These are phyloP conservation scores for Trypethelium eluteriae DNA, from an alignment of 495 filamentous ascomycete genomes.

Conservation along the genomic window DNA sequence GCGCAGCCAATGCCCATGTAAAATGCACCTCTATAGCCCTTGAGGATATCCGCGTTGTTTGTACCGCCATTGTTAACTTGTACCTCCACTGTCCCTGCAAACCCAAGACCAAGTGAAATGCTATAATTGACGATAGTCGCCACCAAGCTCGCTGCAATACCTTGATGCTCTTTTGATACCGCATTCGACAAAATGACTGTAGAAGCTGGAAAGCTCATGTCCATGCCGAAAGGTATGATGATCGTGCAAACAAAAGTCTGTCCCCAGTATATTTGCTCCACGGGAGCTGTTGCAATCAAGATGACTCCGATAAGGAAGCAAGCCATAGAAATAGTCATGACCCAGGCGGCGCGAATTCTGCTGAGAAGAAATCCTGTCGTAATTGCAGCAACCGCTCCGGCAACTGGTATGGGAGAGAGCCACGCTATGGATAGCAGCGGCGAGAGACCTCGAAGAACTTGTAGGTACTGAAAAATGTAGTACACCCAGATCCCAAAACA, in stretches of 20 bases:
- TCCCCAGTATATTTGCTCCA: conserved; percentile 50
- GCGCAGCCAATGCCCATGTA: conserved; percentile 52
- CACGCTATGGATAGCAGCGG: conserved; percentile 39
- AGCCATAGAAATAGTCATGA: conserved; percentile 47
- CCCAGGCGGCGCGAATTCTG: conserved; percentile 33
- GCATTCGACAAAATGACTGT: conserved; percentile 53
- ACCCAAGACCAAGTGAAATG: conserved; percentile 57
- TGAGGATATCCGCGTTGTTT: conserved; percentile 35
- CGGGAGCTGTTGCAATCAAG: conserved; percentile 42
- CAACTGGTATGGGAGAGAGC: conserved; percentile 34
- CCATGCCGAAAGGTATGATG: conserved; percentile 54
- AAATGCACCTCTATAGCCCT: conserved; percentile 49
- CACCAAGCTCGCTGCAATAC: conserved; percentile 55
- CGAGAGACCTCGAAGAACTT: conserved; percentile 30
- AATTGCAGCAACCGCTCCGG: conserved; percentile 39
- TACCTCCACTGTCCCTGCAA: conserved; percentile 56
- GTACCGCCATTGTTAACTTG: conserved; percentile 43
- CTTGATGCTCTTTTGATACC: conserved; percentile 53
- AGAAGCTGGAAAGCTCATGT: conserved; percentile 53
- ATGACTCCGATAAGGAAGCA: conserved; percentile 39
- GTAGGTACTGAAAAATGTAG: conserved; percentile 41
- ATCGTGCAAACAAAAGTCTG: conserved; percentile 50
- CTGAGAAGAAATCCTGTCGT: conserved; percentile 41
- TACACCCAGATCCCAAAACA: conserved; percentile 51
- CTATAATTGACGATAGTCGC: conserved; percentile 60